Evolutionary conservation across 2,329 filamentous ascomycete genomes (phyloP).

Genomic region (Ophiostoma sp.): DNA sequence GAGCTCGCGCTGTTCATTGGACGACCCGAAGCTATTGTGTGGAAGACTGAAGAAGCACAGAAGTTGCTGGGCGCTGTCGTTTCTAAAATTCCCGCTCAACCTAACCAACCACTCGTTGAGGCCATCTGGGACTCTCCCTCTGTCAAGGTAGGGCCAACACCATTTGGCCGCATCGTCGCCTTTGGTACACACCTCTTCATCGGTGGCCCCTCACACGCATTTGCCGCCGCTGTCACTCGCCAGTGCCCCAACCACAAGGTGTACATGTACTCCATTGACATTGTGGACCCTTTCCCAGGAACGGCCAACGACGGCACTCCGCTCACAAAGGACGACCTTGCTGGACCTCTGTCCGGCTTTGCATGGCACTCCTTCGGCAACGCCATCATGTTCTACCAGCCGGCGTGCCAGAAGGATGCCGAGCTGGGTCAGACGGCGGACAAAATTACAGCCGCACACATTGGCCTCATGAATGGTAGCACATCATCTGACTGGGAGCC

Average conservation of each 20-base stretch:
- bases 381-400: conserved; percentile 23
- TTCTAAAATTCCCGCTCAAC: not conserved
- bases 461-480: conserved; percentile 4
- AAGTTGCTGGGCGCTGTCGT: not conserved
- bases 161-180: conserved; percentile 12
- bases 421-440: conserved; percentile 21
- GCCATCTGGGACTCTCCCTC: conserved; percentile 7
- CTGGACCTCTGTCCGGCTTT: conserved; percentile 18
- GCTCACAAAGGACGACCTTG: not conserved
- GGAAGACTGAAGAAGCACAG: not conserved
- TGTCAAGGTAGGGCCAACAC: not conserved
- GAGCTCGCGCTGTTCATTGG: conserved; percentile 19
- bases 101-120: not conserved
- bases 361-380: conserved; percentile 27
- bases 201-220: not conserved
- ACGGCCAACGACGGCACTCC: conserved; percentile 1
- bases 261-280: conserved; percentile 22
- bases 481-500: conserved; percentile 1
- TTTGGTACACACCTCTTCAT: conserved; percentile 12
- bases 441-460: not conserved
- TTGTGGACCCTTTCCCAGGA: conserved; percentile 21
- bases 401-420: conserved; percentile 16
- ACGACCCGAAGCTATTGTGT: not conserved
- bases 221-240: not conserved
- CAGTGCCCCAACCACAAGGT: conserved; percentile 1